Evolutionary conservation across 352 stramenopile genomes (phyloP).

Genomic region (Albugo laibachii): DNA sequence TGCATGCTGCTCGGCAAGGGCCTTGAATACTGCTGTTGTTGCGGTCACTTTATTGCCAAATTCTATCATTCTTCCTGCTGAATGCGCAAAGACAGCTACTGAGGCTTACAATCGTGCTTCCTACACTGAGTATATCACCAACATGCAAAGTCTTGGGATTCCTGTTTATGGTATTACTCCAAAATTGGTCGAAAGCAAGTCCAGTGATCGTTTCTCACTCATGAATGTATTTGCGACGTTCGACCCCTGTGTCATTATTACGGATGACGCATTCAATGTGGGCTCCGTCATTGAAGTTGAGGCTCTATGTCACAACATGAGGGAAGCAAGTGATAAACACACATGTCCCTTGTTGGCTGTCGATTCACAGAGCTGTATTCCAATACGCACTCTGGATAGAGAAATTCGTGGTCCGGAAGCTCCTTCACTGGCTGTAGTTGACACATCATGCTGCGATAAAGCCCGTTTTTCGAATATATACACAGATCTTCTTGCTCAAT

Average conservation of each 20-base stretch:
- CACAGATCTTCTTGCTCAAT: background rate
- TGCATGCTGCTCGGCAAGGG: conserved; percentile 21
- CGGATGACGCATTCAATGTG: conserved; percentile 10
- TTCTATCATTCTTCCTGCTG: conserved; percentile 27
- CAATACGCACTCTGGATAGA: conserved; percentile 15
- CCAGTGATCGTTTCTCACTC: conserved; percentile 8
- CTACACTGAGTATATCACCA: conserved; percentile 21
- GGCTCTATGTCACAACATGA: conserved; percentile 4
- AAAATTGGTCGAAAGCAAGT: background rate
- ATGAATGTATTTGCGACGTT: conserved; percentile 13
- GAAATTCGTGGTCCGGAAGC: background rate
- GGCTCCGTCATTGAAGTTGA: conserved; percentile 6
- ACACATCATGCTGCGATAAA: background rate
- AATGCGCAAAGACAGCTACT: conserved; percentile 25
- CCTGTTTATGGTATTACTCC: background rate
- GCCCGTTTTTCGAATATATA: background rate
- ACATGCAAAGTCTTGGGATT: conserved; percentile 13
- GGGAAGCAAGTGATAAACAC: conserved; percentile 16
- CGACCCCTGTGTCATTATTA: conserved; percentile 18
- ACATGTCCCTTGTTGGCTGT: conserved; percentile 34
- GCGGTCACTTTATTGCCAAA: conserved; percentile 22
- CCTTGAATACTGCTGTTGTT: conserved; percentile 20
- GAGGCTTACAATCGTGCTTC: conserved; percentile 40
- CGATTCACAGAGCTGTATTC: conserved; percentile 29
- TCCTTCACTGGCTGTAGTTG: background rate